A percentile compares a stretch with the other conserved stretches of the same genome.
Conservation (phyloP, 2,329 filamentous ascomycete genomes). For the Hymenoscyphus linearis region DNA sequence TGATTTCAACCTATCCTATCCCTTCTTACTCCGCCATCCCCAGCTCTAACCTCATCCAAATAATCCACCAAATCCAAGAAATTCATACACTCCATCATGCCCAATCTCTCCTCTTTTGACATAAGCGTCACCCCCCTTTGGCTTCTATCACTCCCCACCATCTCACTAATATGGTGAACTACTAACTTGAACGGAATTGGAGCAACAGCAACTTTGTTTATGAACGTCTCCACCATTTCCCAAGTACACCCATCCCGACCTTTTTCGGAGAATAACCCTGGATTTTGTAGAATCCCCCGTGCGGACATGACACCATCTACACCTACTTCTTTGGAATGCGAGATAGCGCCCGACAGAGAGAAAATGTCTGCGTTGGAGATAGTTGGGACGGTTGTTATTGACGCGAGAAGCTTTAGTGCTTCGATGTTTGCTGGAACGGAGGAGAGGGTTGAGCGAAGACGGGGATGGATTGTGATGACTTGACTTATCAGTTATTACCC, state of each 20-base stretch:
- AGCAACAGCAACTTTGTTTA: constrained; percentile 50
- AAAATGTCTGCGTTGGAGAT: constrained; percentile 68
- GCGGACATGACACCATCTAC: constrained; percentile 65
- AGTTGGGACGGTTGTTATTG: constrained; percentile 50
- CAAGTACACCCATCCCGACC: constrained; percentile 45
- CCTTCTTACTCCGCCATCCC: constrained; percentile 27
- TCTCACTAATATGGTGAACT: constrained; percentile 62
- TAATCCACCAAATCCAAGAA: constrained; percentile 58
- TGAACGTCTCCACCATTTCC: constrained; percentile 58
- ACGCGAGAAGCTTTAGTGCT: constrained; percentile 45
- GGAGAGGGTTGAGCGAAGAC: constrained; percentile 56
- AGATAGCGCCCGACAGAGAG: constrained; percentile 36
- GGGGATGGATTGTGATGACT: constrained; percentile 66
- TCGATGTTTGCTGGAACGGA: constrained; percentile 56
- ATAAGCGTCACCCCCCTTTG: constrained; percentile 43
- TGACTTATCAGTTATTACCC: constrained; percentile 24
- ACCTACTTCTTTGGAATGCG: constrained; percentile 36
- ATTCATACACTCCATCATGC: constrained; percentile 44
- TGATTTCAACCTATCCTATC: background rate
- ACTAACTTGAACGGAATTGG: constrained; percentile 60
- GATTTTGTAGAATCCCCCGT: constrained; percentile 61
- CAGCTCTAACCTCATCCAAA: constrained; percentile 42
- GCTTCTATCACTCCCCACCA: constrained; percentile 55
- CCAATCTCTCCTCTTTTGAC: constrained; percentile 49
- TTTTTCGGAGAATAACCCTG: constrained; percentile 51